Percentiles rank a stretch among this genome's conserved stretches.
Conservation (phyloP, 805 yeast genomes). For the Starmerella sp. region DNA sequence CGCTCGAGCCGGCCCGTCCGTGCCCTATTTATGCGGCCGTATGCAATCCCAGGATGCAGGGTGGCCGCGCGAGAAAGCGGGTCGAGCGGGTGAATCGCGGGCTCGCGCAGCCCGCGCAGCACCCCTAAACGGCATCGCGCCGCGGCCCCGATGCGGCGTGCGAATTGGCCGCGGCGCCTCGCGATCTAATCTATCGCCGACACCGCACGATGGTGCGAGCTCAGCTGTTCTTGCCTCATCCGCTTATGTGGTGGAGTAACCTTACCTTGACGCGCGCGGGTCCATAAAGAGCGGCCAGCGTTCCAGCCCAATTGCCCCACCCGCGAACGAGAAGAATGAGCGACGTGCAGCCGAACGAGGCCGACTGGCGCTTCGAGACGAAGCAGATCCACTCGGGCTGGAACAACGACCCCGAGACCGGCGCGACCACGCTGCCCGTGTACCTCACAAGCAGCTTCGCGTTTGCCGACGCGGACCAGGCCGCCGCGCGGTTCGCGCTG, state of each 20-base stretch:
- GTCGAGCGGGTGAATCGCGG: too few relatives aligned
- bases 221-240: constrained; percentile 4
- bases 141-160: too few relatives aligned
- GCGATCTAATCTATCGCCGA: too few relatives aligned
- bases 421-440: constrained; percentile 86
- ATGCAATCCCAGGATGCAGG: neutral
- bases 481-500: constrained; percentile 79
- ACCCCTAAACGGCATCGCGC: too few relatives aligned
- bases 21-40: neutral
- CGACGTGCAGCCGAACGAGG: constrained; percentile 4
- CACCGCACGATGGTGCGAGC: neutral
- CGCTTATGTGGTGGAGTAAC: neutral
- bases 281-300: neutral
- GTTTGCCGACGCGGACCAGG: constrained; percentile 80
- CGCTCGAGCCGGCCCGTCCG: neutral
- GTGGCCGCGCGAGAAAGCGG: neutral
- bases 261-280: neutral
- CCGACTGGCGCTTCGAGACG: constrained; percentile 42
- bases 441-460: constrained; percentile 85
- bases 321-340: neutral
- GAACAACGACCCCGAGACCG: constrained; percentile 47
- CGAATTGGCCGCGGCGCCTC: too few relatives aligned
- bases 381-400: constrained; percentile 94
- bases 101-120: too few relatives aligned
- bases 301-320: too few relatives aligned